Conservation (phyloP, 257 asterid species). For the Solanum chaucha region DNA sequence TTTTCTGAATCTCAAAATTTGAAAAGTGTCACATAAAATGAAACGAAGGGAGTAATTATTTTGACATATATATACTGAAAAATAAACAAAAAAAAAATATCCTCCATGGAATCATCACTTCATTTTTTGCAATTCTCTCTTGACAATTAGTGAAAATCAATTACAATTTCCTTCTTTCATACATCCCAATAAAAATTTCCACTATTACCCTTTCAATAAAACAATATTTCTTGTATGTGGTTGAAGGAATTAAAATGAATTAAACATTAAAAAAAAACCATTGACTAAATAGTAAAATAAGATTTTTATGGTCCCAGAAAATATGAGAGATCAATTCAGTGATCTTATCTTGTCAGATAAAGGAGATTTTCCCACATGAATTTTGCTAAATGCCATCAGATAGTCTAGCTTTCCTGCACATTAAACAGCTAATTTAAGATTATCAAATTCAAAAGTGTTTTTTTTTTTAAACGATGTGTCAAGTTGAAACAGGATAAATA, state of each 20-base stretch:
- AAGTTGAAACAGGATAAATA: background rate
- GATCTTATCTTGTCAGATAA: constrained; percentile 22
- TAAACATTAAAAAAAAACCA: background rate
- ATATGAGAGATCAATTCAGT: constrained; percentile 3
- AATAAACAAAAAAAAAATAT: too few relatives aligned
- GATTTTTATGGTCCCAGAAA: background rate
- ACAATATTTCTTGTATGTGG: background rate
- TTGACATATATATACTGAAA: too few relatives aligned
- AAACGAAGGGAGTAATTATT: too few relatives aligned
- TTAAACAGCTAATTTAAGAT: background rate
- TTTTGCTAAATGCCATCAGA: background rate
- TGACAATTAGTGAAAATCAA: background rate
- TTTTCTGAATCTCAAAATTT: too few relatives aligned
- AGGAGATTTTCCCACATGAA: background rate
- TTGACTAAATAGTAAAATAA: background rate
- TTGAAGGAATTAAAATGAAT: background rate
- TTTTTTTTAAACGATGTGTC: too few relatives aligned
- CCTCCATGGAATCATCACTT: background rate
- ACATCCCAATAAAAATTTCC: background rate
- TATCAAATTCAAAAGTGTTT: too few relatives aligned
- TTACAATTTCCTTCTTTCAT: background rate
- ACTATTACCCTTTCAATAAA: background rate
- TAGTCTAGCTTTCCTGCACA: background rate
- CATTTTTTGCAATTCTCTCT: background rate
- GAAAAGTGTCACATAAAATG: too few relatives aligned